phyloP scores from a whole-genome alignment of 2,329 filamentous ascomycete species.

The Hymenoscyphus linearis region DNA sequence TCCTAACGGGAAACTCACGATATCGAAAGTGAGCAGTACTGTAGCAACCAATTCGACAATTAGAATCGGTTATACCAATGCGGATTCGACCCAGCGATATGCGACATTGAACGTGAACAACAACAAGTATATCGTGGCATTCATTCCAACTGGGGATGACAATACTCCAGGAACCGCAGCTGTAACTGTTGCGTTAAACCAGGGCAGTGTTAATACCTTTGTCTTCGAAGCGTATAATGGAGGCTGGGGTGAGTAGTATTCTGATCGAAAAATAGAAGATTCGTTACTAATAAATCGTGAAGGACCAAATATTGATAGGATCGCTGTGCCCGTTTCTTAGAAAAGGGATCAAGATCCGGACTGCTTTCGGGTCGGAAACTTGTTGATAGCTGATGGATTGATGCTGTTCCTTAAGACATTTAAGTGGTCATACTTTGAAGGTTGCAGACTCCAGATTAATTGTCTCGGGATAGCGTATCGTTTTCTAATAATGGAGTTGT shows the following conservation, averaged over 20 bases:
- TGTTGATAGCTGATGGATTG: conserved; percentile 6
- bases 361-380: not conserved
- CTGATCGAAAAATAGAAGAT: not conserved
- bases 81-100: conserved; percentile 46
- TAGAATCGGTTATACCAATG: conserved; percentile 51
- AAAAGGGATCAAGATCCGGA: not conserved
- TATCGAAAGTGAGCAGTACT: conserved; percentile 41
- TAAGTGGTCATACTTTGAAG: conserved; percentile 17
- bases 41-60: conserved; percentile 45
- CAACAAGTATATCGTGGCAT: conserved; percentile 44
- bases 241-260: conserved; percentile 35
- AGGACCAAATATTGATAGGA: conserved; percentile 48
- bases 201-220: conserved; percentile 44
- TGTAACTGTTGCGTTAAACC: conserved; percentile 43
- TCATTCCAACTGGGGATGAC: conserved; percentile 44
- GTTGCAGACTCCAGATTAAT: conserved; percentile 20
- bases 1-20: conserved; percentile 41
- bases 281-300: conserved; percentile 12
- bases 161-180: conserved; percentile 42
- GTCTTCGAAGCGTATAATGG: conserved; percentile 38
- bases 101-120: conserved; percentile 54
- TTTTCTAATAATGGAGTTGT: conserved; percentile 16
- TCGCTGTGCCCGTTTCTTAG: conserved; percentile 42
- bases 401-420: conserved; percentile 24
- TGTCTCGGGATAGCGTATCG: conserved; percentile 17